phyloP scores from a whole-genome alignment of 2,329 filamentous ascomycete species.

The Peltaster fructicola region DNA sequence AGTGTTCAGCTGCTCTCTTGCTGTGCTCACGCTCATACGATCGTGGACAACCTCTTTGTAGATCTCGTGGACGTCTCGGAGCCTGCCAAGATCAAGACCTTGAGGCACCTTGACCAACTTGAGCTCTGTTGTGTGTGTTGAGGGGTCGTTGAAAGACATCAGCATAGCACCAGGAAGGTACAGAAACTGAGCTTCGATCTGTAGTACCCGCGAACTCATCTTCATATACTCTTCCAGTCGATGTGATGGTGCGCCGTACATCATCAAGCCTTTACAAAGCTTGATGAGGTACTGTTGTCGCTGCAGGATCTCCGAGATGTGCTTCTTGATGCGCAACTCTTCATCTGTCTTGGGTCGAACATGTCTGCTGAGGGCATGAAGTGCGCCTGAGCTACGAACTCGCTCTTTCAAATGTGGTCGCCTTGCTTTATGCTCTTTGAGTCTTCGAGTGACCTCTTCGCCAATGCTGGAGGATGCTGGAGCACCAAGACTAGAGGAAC shows the following conservation, averaged over 20 bases:
- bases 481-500: slow-evolving; percentile 25
- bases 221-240: slow-evolving; percentile 81
- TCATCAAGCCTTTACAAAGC: slow-evolving; percentile 73
- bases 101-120: slow-evolving; percentile 53
- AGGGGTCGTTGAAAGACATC: slow-evolving; percentile 64
- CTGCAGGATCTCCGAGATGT: slow-evolving; percentile 52
- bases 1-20: slow-evolving; percentile 42
- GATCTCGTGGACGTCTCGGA: slow-evolving; percentile 56
- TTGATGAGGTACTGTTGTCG: slow-evolving; percentile 71
- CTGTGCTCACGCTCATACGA: slow-evolving; percentile 53
- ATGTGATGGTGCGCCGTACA: slow-evolving; percentile 79
- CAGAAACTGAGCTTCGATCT: slow-evolving; percentile 76
- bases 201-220: slow-evolving; percentile 75
- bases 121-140: slow-evolving; percentile 63
- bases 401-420: slow-evolving; percentile 16
- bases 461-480: slow-evolving; percentile 24
- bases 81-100: slow-evolving; percentile 55
- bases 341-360: slow-evolving; percentile 26
- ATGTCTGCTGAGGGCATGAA: slow-evolving; percentile 17
- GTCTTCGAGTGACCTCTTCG: slow-evolving; percentile 24
- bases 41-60: slow-evolving; percentile 73
- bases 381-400: slow-evolving; percentile 16
- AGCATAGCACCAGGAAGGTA: slow-evolving; percentile 92
- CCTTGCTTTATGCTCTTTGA: slow-evolving; percentile 22
- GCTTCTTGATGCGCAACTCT: slow-evolving; percentile 40